These are phyloP conservation scores for Tolypocladium guangdongense DNA, from an alignment of 2,329 filamentous ascomycete species.

Conservation along the genomic window DNA sequence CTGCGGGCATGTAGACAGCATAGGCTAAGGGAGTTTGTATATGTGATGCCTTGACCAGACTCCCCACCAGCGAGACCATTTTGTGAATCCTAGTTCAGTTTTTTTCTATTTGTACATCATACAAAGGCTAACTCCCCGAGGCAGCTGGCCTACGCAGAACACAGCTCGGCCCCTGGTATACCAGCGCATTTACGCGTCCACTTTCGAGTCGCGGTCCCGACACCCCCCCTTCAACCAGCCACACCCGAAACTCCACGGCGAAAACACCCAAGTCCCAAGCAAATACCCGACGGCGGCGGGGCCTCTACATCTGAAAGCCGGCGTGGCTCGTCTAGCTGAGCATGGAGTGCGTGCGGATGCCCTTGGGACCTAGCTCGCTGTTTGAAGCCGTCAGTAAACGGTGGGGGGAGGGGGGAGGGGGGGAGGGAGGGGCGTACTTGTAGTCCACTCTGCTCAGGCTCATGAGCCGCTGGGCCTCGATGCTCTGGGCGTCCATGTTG, in stretches of 20 bases:
- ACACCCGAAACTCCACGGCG: neutral
- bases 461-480: constrained; percentile 44
- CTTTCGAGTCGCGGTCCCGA: too few species aligned
- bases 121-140: neutral
- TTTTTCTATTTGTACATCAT: neutral
- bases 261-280: neutral
- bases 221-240: neutral
- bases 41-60: neutral
- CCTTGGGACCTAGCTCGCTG: constrained; percentile 45
- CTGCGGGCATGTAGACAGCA: neutral
- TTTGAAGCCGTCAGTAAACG: constrained; percentile 5
- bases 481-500: constrained; percentile 40
- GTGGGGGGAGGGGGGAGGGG: neutral
- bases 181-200: neutral
- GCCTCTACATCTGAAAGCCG: too few species aligned
- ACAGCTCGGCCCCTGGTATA: neutral
- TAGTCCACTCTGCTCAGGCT: constrained; percentile 49
- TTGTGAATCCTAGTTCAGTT: neutral
- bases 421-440: constrained; percentile 34
- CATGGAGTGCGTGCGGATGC: constrained; percentile 42
- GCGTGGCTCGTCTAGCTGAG: constrained; percentile 23
- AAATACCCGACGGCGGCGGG: too few species aligned
- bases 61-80: neutral
- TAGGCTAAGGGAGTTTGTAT: neutral
- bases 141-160: neutral